phyloP scores from a whole-genome alignment of 2,329 filamentous ascomycete genomes.

The Rachicladosporium sp. region DNA sequence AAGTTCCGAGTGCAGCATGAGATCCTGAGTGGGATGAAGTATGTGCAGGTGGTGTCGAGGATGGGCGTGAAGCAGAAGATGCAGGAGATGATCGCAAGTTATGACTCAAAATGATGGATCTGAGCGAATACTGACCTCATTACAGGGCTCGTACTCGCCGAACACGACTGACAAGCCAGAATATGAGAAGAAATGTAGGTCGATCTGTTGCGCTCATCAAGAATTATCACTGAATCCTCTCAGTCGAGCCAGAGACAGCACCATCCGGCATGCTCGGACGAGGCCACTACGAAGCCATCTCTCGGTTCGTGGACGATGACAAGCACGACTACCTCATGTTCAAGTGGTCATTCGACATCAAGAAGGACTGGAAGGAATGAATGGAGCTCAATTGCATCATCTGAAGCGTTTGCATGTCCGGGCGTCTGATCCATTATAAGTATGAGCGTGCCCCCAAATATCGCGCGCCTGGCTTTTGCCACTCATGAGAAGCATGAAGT shows the following conservation, averaged over 20 bases:
- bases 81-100: conserved; percentile 89
- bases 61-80: conserved; percentile 84
- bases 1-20: conserved; percentile 94
- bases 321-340: conserved; percentile 81
- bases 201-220: background rate
- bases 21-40: conserved; percentile 88
- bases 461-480: no score
- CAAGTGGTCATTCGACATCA: conserved; percentile 92
- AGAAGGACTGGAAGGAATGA: conserved; percentile 68
- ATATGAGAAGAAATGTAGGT: conserved; percentile 86
- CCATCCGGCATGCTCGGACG: conserved; percentile 82
- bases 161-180: conserved; percentile 76
- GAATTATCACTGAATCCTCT: conserved; percentile 1
- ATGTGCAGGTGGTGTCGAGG: conserved; percentile 85
- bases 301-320: conserved; percentile 92
- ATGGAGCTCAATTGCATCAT: background rate
- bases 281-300: conserved; percentile 79
- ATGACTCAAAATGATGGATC: background rate
- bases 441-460: background rate
- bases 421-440: no score
- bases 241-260: conserved; percentile 84
- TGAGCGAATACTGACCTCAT: background rate
- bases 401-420: no score
- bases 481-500: no score
- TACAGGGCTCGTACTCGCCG: conserved; percentile 78